Conservation (phyloP, 768 basidiomycete genomes). For the Omphalotus guepiniiformis region DNA sequence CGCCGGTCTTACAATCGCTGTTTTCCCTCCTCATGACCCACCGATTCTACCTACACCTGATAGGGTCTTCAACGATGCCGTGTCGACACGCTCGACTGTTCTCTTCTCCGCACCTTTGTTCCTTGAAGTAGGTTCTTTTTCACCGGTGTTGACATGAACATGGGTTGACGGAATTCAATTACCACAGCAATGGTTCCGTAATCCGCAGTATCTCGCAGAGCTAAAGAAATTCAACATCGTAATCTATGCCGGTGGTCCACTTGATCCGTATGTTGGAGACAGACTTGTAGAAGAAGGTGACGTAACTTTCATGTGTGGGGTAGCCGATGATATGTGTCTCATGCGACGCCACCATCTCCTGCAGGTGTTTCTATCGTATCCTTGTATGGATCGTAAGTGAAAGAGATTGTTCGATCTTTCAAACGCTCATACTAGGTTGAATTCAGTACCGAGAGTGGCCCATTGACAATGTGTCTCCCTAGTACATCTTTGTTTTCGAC, state of each 20-base stretch:
- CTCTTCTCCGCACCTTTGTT: slow-evolving; percentile 19
- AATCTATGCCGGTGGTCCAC: background rate
- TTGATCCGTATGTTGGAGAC: slow-evolving; percentile 26
- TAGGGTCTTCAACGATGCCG: slow-evolving; percentile 11
- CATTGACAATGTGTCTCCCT: background rate
- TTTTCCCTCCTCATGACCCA: slow-evolving; percentile 3
- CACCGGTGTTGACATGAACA: background rate
- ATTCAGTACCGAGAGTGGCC: slow-evolving; percentile 1
- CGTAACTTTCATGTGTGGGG: slow-evolving; percentile 14
- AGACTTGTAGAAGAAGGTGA: slow-evolving; percentile 22
- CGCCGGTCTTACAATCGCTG: slow-evolving; percentile 3
- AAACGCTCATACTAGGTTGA: slow-evolving; percentile 10
- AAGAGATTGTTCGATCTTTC: background rate
- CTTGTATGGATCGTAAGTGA: background rate
- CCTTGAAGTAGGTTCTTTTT: slow-evolving; percentile 18
- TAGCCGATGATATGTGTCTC: slow-evolving; percentile 21
- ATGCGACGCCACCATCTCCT: background rate
- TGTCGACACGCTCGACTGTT: slow-evolving; percentile 14
- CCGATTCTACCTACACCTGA: slow-evolving; percentile 5
- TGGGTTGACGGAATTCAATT: background rate
- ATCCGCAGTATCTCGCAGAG: slow-evolving; percentile 5
- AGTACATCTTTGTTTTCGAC: too few species aligned
- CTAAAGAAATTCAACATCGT: slow-evolving; percentile 1
- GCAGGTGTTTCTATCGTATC: background rate
- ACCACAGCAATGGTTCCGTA: slow-evolving; percentile 1